Base-by-base conservation (phyloP, 208 protist species). In the Naegleria gruberi region DNA sequence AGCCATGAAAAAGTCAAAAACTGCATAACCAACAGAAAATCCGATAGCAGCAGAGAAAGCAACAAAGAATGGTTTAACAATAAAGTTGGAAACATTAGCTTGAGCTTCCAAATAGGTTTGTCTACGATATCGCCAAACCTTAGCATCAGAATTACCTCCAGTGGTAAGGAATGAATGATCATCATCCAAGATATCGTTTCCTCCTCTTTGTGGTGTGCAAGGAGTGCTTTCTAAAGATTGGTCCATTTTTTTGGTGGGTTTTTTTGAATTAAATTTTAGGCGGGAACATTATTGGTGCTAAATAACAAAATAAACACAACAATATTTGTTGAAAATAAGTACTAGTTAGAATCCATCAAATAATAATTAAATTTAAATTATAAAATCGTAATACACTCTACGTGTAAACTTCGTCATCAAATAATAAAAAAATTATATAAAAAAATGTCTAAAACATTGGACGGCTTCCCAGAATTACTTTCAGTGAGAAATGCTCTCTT, bases 401-500 rank as follows among this genome's bases (percentile, higher is more conserved):
- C n/a, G n/a, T n/a, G n/a, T n/a, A n/a, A n/a, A n/a, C n/a, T n/a
- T n/a, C n/a, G n/a, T n/a, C n/a, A n/a, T n/a, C n/a, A n/a, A 65
- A 65, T 19, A 65, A 65, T 23, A 65, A 4, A 10, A 65, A 65
- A 15, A 19, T 23, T 1, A 23, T 23, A 4, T 30, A 10, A 65
- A 65, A 65, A 65, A 65, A 65, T 65, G 51, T 65, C 51, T 65
- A 65, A 10, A 65, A 65, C 51, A 4, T 23, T 23, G 4, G 84
- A 88, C 43, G 84, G 84, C 40, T 65, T 43, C 46, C 8, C 45
- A 37, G 84, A 88, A 30, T 41, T 88, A n/a, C 43, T 88, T 7
- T 6, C 84, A 82, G 94, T 93, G 45, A 93, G 96, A 74, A 97
- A 97, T 88, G 93, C 93, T 82, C 91, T 97, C n/a, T 91, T 91